Evolutionary conservation across 352 stramenopile genomes (phyloP).

Genomic region (Phytopythium delawarense): DNA sequence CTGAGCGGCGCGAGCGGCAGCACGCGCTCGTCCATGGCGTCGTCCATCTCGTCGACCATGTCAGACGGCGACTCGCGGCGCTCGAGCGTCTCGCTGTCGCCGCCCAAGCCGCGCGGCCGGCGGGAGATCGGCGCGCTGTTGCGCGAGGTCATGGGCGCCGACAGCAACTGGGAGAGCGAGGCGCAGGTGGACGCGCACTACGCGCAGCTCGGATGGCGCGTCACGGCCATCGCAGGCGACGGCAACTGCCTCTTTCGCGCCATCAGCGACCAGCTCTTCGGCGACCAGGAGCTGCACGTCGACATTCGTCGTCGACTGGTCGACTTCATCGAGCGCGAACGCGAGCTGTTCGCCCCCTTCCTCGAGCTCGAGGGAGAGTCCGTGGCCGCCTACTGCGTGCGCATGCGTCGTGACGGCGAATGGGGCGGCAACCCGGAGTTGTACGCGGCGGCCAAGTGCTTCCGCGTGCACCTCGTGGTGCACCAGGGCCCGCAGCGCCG

Average conservation of each 20-base stretch:
- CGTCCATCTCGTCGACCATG: conserved; percentile 12
- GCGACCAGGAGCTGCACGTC: conserved; percentile 31
- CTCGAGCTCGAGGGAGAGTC: conserved; percentile 23
- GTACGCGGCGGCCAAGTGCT: conserved; percentile 48
- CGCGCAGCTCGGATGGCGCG: conserved; percentile 22
- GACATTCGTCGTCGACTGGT: conserved; percentile 37
- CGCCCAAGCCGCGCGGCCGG: conserved; percentile 8
- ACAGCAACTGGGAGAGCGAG: conserved; percentile 34
- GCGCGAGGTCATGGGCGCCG: conserved; percentile 13
- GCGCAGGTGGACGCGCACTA: conserved; percentile 40
- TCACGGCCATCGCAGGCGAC: conserved; percentile 28
- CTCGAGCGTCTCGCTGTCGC: conserved; percentile 10
- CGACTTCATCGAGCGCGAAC: conserved; percentile 38
- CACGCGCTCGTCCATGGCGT: conserved; percentile 21
- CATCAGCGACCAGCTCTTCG: conserved; percentile 58
- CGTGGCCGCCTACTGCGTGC: conserved; percentile 33
- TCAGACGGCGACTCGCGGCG: conserved; percentile 9
- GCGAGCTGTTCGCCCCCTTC: conserved; percentile 39
- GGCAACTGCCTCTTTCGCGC: conserved; percentile 57
- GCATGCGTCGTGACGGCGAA: conserved; percentile 42
- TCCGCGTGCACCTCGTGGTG: conserved; percentile 58
- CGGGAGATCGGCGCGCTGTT: conserved; percentile 13
- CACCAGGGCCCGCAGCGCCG: conserved; percentile 43
- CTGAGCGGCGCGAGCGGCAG: conserved; percentile 8
- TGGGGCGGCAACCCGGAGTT: conserved; percentile 65